Percentiles rank a stretch among this genome's conserved stretches.
Conservation (phyloP, 2,329 filamentous ascomycete species). For the Pyricularia sp. region DNA sequence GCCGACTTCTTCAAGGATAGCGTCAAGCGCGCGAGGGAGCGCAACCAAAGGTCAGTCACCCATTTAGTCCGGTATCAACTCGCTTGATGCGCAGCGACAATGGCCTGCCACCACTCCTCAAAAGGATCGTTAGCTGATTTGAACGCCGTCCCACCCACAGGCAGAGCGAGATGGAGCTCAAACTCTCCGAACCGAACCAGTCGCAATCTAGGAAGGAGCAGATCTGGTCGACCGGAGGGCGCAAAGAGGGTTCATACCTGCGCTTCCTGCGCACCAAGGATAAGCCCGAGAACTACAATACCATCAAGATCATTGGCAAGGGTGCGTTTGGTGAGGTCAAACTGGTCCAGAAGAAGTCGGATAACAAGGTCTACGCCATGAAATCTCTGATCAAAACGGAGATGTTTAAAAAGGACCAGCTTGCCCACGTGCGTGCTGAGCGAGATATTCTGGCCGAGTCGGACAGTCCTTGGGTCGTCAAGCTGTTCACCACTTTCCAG, state of each 20-base stretch:
- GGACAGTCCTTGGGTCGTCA: constrained; percentile 99
- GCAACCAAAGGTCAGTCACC: constrained; percentile 66
- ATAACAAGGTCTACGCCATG: constrained; percentile 94
- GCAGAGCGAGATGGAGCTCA: constrained; percentile 82
- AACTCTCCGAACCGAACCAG: constrained; percentile 64
- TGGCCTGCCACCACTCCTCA: not conserved
- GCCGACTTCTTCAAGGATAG: constrained; percentile 97
- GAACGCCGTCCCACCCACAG: constrained; percentile 28
- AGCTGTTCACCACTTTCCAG: constrained; percentile 96
- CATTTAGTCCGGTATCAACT: too few species aligned
- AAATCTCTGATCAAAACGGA: constrained; percentile 98
- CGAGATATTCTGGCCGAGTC: constrained; percentile 96
- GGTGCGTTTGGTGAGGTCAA: constrained; percentile 98
- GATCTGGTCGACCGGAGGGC: constrained; percentile 72
- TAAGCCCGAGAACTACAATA: constrained; percentile 86
- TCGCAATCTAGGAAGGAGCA: constrained; percentile 66
- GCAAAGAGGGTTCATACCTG: constrained; percentile 83
- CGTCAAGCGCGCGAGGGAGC: constrained; percentile 86
- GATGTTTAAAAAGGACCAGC: constrained; percentile 99
- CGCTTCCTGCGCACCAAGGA: constrained; percentile 91
- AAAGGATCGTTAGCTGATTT: not conserved
- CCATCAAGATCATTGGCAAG: constrained; percentile 97
- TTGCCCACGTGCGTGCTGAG: constrained; percentile 93
- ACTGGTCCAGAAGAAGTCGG: constrained; percentile 88
- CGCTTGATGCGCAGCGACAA: not conserved